Percentiles rank a stretch among this genome's conserved stretches.
phyloP scores from a whole-genome alignment of 176 grass and related monocot species.

The Thinopyrum elongatum region DNA sequence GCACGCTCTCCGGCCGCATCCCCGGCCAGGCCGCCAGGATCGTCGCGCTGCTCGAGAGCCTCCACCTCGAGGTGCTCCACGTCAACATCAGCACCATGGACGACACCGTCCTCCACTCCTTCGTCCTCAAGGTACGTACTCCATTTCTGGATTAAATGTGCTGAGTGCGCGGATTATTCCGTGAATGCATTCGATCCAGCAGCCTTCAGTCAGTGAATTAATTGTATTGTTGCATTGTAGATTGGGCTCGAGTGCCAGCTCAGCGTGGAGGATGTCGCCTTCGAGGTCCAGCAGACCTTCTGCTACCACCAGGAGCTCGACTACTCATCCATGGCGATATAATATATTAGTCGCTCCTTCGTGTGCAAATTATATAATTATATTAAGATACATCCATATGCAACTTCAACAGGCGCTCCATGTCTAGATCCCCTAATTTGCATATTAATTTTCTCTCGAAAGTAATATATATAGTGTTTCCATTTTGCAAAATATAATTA shows the following conservation, averaged over 20 bases:
- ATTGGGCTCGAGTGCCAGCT: slow-evolving; percentile 95
- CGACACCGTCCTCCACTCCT: slow-evolving; percentile 88
- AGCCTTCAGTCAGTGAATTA: background rate
- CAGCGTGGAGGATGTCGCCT: slow-evolving; percentile 84
- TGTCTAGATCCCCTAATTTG: background rate
- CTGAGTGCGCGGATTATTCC: background rate
- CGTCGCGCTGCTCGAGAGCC: slow-evolving; percentile 56
- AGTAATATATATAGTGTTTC: background rate
- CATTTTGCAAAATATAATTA: background rate
- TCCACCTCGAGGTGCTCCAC: slow-evolving; percentile 83
- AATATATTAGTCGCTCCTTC: background rate
- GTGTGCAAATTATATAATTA: background rate
- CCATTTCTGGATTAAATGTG: background rate
- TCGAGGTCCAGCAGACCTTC: slow-evolving; percentile 79
- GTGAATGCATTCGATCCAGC: background rate
- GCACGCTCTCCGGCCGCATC: slow-evolving; percentile 76
- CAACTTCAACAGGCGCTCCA: background rate
- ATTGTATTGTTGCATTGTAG: slow-evolving; percentile 17
- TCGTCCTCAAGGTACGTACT: slow-evolving; percentile 75
- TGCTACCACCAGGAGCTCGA: slow-evolving; percentile 38
- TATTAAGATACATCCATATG: background rate
- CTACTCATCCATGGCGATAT: slow-evolving; percentile 7
- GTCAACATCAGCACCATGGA: slow-evolving; percentile 97
- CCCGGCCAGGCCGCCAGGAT: slow-evolving; percentile 67
- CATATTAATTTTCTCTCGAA: slow-evolving; percentile 1